Evolutionary conservation across 192 early-diverging fungal species (phyloP).

Genomic region (Backusella macrospora): DNA sequence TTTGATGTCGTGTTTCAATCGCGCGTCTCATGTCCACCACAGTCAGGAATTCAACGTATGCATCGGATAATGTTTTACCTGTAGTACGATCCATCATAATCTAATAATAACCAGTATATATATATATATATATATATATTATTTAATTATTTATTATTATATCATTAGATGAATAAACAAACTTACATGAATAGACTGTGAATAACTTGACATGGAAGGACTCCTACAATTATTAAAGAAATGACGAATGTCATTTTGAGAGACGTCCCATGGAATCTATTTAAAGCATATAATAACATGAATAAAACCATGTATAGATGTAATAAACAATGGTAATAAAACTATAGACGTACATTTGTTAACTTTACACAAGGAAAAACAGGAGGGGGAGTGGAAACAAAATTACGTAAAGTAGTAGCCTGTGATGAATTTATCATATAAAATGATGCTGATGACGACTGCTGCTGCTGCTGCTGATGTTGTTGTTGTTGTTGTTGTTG

Average conservation of each 20-base stretch:
- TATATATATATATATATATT: too few species aligned
- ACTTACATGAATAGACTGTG: constrained; percentile 58
- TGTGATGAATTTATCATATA: not conserved
- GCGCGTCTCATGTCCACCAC: constrained; percentile 54
- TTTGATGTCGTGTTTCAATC: constrained; percentile 52
- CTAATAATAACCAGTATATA: constrained; percentile 27
- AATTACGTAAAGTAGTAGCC: not conserved
- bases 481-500: not conserved
- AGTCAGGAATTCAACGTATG: constrained; percentile 66
- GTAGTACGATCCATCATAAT: constrained; percentile 64
- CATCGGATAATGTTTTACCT: constrained; percentile 73
- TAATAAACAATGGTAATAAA: not conserved
- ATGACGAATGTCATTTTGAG: constrained; percentile 49
- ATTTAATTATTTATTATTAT: not conserved
- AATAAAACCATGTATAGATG: too few species aligned
- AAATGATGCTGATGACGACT: not conserved
- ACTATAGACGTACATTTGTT: constrained; percentile 11
- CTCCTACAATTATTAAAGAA: constrained; percentile 49
- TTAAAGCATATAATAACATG: not conserved
- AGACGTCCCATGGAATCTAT: constrained; percentile 65
- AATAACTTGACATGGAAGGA: constrained; percentile 45
- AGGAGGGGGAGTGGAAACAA: not conserved
- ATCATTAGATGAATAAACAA: not conserved
- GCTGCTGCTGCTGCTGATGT: not conserved
- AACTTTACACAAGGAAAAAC: constrained; percentile 20